Evolutionary conservation across 1,284 basidiomycete genomes (phyloP).

Genomic region (Naganishia cerealis): DNA sequence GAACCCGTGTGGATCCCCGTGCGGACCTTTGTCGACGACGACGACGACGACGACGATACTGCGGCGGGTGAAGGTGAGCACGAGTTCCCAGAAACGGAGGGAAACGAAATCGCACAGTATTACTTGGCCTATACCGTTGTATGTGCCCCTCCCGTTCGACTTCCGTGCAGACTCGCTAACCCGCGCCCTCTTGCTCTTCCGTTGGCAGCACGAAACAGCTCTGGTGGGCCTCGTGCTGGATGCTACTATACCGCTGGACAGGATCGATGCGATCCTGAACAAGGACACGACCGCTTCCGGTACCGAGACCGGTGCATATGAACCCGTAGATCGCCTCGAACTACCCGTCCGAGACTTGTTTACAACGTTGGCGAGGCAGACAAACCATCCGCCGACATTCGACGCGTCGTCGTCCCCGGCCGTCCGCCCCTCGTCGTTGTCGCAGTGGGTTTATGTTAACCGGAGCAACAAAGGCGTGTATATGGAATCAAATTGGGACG

Average conservation of each 20-base stretch:
- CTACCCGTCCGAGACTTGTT: not conserved
- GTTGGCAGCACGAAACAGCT: not conserved
- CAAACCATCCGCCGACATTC: not conserved
- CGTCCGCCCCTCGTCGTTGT: too few species aligned
- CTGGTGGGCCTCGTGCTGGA: slow-evolving; percentile 1
- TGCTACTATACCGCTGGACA: not conserved
- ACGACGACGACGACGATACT: not conserved
- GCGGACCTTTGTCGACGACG: not conserved
- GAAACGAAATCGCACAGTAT: not conserved
- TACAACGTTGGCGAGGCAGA: not conserved
- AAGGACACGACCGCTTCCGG: too few species aligned
- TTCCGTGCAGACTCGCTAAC: too few species aligned
- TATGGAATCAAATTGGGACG: not conserved
- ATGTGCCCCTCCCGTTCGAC: not conserved
- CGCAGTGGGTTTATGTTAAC: not conserved
- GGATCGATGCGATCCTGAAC: not conserved
- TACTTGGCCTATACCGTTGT: slow-evolving; percentile 17
- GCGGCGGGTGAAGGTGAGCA: too few species aligned
- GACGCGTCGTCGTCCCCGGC: not conserved
- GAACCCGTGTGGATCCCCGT: not conserved
- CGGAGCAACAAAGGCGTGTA: not conserved
- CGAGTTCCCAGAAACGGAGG: not conserved
- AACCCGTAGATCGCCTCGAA: too few species aligned
- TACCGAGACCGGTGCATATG: too few species aligned
- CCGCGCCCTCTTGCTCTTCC: not conserved